Conservation (phyloP, 306 rosid species). For the Malus fusca region DNA sequence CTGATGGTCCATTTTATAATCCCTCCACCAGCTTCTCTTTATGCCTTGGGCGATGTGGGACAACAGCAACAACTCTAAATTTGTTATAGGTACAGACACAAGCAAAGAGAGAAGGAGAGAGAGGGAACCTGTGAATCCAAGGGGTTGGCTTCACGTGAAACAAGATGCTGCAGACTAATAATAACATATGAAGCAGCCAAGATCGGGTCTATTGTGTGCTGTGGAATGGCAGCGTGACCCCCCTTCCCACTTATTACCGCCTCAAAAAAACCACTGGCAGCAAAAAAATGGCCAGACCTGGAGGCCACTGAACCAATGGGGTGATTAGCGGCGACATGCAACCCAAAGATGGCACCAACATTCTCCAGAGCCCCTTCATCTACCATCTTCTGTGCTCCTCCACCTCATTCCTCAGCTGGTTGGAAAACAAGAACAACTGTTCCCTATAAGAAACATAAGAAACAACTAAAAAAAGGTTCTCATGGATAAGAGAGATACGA, state of each 20-base stretch:
- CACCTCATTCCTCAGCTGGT: conserved; percentile 95
- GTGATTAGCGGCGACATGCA: conserved; percentile 28
- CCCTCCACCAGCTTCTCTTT: too few species aligned
- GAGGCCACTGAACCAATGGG: conserved; percentile 56
- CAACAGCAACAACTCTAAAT: too few species aligned
- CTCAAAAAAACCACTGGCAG: conserved; percentile 70
- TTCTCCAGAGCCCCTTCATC: conserved; percentile 54
- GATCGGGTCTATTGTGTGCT: conserved; percentile 77
- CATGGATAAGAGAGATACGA: not conserved
- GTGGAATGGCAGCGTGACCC: conserved; percentile 90
- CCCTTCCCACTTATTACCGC: conserved; percentile 79
- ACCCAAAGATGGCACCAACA: conserved; percentile 65
- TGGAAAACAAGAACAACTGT: conserved; percentile 85
- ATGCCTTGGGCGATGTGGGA: too few species aligned
- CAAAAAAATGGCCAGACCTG: conserved; percentile 57
- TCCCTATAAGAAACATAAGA: conserved; percentile 39
- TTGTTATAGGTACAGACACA: not conserved
- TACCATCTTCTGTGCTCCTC: conserved; percentile 69
- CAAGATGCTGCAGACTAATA: conserved; percentile 75
- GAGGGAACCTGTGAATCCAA: conserved; percentile 65
- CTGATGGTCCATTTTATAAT: too few species aligned
- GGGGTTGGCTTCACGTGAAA: conserved; percentile 85
- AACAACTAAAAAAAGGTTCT: not conserved
- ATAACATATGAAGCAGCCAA: conserved; percentile 72
- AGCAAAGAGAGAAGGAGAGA: not conserved